A percentile compares a stretch with the other conserved stretches of the same genome.
phyloP scores from a whole-genome alignment of 345 rosid species.

The Microcos paniculata region DNA sequence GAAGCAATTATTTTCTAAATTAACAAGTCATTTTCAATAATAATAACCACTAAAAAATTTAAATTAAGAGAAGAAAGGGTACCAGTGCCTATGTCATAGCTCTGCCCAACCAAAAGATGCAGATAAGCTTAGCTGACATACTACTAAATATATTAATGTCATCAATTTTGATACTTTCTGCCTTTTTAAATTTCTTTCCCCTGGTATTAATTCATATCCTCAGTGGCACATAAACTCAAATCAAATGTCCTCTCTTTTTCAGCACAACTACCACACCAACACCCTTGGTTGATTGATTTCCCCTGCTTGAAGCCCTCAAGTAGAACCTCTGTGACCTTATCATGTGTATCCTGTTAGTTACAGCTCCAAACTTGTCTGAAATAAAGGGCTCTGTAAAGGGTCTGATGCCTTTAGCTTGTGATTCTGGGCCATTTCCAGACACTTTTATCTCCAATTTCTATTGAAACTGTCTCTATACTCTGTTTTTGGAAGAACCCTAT shows the following conservation, averaged over 20 bases:
- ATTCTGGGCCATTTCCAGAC: neutral
- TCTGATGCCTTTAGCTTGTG: neutral
- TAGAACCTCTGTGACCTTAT: neutral
- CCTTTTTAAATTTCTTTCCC: too few species aligned
- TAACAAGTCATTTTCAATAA: neutral
- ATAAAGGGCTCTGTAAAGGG: neutral
- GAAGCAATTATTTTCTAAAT: neutral
- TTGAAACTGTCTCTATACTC: neutral
- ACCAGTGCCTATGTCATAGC: neutral
- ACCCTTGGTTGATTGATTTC: neutral
- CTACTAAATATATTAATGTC: neutral
- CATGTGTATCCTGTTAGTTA: neutral
- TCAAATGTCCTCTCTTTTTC: neutral
- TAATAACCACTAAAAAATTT: neutral
- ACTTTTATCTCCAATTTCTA: neutral
- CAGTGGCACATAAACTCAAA: neutral
- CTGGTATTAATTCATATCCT: too few species aligned
- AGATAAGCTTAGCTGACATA: neutral
- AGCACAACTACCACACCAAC: neutral
- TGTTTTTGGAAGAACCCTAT: too few species aligned
- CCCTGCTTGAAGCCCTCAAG: neutral
- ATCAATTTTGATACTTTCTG: neutral
- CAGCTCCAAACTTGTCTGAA: neutral
- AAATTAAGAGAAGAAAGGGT: neutral
- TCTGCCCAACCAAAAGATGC: neutral